These are phyloP conservation scores for Hemisphaericaspora xylanilytica DNA, from an alignment of 1,139 yeast species.

Conservation along the genomic window DNA sequence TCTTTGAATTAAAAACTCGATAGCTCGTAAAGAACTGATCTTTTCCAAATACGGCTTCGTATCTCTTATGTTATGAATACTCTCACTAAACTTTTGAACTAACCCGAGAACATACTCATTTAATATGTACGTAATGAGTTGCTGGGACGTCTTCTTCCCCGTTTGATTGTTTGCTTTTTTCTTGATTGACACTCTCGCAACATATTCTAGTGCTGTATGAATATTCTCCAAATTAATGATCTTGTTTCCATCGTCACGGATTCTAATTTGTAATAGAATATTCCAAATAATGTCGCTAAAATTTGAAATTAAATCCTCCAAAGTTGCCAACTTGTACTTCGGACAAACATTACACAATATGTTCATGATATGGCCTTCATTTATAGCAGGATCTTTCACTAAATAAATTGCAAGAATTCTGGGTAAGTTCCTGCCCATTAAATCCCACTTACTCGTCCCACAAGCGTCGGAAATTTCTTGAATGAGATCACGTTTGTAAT, in stretches of 20 bases:
- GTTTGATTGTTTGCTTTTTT: constrained; percentile 10
- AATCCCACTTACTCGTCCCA: constrained; percentile 30
- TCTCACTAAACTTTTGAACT: constrained; percentile 73
- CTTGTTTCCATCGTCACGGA: constrained; percentile 24
- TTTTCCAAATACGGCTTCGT: constrained; percentile 71
- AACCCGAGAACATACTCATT: constrained; percentile 70
- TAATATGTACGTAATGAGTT: constrained; percentile 31
- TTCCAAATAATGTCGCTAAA: constrained; percentile 46
- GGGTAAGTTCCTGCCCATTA: constrained; percentile 36
- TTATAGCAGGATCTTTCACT: constrained; percentile 38
- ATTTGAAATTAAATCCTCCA: constrained; percentile 44
- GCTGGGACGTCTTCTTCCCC: constrained; percentile 9
- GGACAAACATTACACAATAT: constrained; percentile 57
- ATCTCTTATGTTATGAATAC: constrained; percentile 71
- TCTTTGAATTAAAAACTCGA: constrained; percentile 64
- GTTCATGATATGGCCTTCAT: constrained; percentile 50
- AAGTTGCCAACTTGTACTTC: constrained; percentile 31
- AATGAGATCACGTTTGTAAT: constrained; percentile 60
- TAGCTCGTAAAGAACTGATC: constrained; percentile 68
- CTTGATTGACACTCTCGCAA: constrained; percentile 30
- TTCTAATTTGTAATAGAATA: constrained; percentile 37
- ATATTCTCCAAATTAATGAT: constrained; percentile 34
- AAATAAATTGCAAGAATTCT: constrained; percentile 42
- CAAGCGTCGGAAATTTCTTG: constrained; percentile 49
- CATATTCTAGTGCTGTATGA: constrained; percentile 38